Base-by-base conservation (phyloP, 306 rosid genomes). In the Prunus armeniaca region DNA sequence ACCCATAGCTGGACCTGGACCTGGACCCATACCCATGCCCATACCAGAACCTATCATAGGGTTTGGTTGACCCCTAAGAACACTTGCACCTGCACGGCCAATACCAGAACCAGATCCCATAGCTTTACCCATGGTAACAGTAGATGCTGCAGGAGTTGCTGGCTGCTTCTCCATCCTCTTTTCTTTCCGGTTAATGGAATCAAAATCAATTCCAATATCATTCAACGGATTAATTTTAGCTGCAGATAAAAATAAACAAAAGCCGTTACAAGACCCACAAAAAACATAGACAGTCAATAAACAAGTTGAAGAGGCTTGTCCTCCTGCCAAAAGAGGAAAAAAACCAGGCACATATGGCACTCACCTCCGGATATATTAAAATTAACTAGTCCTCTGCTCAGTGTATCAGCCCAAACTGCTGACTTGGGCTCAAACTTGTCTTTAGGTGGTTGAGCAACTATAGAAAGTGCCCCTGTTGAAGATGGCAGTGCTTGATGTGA, bases 81-180 rank as follows among this genome's bases (percentile, higher is more conserved):
- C 85, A 81, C 92, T 52, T 0, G 93, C 99, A 80, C 90, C 96
- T 2, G 88, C 90, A 49, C 96, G 96, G 52, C 99, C 99, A 32
- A 91, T 73, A 69, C 99, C 99, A 32, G 99, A 91, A 74, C 98
- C 98, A 13, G 99, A 88, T 78, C 99, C 99, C 99, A 96, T 96
- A 61, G 99, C 99, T 83, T 89, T 96, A 61, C 99, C 99, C 99
- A 96, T 96, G 79, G 52, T 91, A 61, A 92, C 61, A 27, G 98
- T 87, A 57, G 99, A 96, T 74, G 89, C 78, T 15, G 88, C 89
- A 18, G 92, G 79, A 65, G 86, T 62, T 15, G 86, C 63, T 50
- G 92, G 69, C 43, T 91, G 99, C 87, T 89, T 96, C 86, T 96
- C 98, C 97, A 96, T 84, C 84, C 99, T 92, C 89, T 91, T 96